Evolutionary conservation across 2,329 filamentous ascomycete species (phyloP).

Genomic region (Teratosphaeria nubilosa): DNA sequence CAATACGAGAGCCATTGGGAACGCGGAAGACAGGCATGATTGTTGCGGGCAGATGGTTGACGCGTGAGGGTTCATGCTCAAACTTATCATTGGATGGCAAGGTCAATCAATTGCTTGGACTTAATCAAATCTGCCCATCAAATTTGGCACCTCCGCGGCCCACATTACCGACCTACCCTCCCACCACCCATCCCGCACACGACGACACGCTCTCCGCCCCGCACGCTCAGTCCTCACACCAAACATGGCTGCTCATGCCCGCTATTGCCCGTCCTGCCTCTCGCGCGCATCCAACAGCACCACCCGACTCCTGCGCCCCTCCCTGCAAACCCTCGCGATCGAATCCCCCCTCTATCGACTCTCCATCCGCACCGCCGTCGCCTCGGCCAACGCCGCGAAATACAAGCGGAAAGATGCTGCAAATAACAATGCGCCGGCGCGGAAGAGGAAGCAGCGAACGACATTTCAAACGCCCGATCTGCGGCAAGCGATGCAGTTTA

Average conservation of each 20-base stretch:
- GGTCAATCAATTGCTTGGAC: too few relatives aligned
- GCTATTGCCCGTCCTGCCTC: conserved; percentile 21
- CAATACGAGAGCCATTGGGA: too few relatives aligned
- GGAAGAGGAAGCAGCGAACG: conserved; percentile 54
- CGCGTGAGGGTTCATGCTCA: too few relatives aligned
- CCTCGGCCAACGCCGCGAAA: conserved; percentile 29
- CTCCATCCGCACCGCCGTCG: conserved; percentile 26
- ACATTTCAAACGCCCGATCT: conserved; percentile 56
- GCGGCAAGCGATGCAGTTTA: conserved; percentile 59
- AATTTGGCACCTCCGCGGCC: too few relatives aligned
- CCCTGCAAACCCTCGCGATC: conserved; percentile 11
- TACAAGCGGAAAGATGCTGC: conserved; percentile 33
- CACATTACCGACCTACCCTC: neutral
- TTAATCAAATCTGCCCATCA: too few relatives aligned
- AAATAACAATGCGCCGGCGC: conserved; percentile 41
- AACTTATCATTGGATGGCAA: too few relatives aligned
- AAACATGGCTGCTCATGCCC: conserved; percentile 1
- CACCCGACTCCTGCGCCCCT: conserved; percentile 8
- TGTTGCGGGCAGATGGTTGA: too few relatives aligned
- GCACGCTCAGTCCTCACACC: neutral
- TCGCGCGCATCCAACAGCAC: conserved; percentile 7
- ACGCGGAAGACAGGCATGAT: too few relatives aligned
- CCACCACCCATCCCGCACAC: neutral
- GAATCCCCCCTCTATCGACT: conserved; percentile 17
- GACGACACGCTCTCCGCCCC: neutral